Conservation (phyloP, 2,329 filamentous ascomycete species). For the Westerdykella sp. region DNA sequence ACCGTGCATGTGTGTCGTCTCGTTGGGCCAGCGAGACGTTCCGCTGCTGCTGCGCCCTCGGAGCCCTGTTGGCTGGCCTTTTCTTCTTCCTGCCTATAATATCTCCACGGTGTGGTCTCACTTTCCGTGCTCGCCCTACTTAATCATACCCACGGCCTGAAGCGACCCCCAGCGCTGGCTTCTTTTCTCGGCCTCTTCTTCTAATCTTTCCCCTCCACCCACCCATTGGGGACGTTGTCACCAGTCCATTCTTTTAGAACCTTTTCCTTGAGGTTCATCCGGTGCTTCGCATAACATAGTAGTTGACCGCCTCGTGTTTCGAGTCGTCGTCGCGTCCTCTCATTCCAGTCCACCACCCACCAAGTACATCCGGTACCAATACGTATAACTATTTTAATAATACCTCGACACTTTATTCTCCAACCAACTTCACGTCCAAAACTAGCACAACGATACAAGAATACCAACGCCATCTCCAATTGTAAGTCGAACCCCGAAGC, state of each 20-base stretch:
- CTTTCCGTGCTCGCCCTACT: slow-evolving; percentile 40
- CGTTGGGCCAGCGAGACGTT: slow-evolving; percentile 13
- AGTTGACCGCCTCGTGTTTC: not conserved
- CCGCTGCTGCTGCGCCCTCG: slow-evolving; percentile 25
- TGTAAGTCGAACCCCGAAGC: not conserved
- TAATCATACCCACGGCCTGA: slow-evolving; percentile 36
- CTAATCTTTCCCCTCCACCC: slow-evolving; percentile 29
- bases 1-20: slow-evolving; percentile 27
- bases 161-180: slow-evolving; percentile 38
- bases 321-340: not conserved
- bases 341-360: not conserved
- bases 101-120: slow-evolving; percentile 34
- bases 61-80: slow-evolving; percentile 17
- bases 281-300: not conserved
- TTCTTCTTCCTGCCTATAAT: slow-evolving; percentile 3
- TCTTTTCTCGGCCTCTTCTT: slow-evolving; percentile 36
- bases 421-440: not conserved
- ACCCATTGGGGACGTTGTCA: no score
- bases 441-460: not conserved
- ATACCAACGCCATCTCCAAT: not conserved
- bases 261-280: not conserved
- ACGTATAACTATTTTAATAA: not conserved
- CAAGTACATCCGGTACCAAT: not conserved
- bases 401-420: not conserved
- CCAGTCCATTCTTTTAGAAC: not conserved